Evolutionary conservation across 1,284 basidiomycete genomes (phyloP).

Genomic region (Cystobasidium sp.): DNA sequence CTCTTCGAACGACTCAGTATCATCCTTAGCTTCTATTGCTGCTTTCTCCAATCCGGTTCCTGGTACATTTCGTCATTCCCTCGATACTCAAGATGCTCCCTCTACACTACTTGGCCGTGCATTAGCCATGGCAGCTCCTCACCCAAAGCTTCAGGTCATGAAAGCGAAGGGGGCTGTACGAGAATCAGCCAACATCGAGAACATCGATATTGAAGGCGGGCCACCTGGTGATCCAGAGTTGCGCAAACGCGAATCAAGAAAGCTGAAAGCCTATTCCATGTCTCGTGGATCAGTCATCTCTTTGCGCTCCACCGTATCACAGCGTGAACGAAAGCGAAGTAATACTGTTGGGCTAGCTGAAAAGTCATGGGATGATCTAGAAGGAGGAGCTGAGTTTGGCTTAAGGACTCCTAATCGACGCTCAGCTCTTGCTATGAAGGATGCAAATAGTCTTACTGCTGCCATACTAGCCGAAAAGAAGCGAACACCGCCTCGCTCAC

Average conservation of each 20-base stretch:
- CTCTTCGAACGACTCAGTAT: conserved; percentile 24
- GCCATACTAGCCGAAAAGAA: conserved; percentile 35
- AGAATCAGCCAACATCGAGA: conserved; percentile 9
- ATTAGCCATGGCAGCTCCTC: conserved; percentile 34
- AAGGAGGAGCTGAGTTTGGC: conserved; percentile 2
- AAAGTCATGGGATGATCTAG: conserved; percentile 6
- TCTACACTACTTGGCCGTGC: conserved; percentile 11
- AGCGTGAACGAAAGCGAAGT: conserved; percentile 25
- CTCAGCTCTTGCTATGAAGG: conserved; percentile 28
- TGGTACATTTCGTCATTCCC: conserved; percentile 32
- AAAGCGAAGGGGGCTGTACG: conserved; percentile 1
- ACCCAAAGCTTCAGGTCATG: conserved; percentile 37
- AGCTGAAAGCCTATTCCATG: conserved; percentile 31
- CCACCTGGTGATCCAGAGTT: conserved; percentile 19
- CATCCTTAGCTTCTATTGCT: conserved; percentile 37
- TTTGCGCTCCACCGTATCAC: not conserved
- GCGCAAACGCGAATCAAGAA: conserved; percentile 29
- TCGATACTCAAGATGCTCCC: conserved; percentile 38
- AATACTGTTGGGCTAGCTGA: conserved; percentile 8
- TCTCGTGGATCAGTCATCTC: not conserved
- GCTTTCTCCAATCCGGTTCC: conserved; percentile 34
- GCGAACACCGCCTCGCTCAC: conserved; percentile 28
- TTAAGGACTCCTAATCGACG: conserved; percentile 12
- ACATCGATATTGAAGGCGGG: conserved; percentile 9
- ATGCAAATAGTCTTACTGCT: conserved; percentile 31